phyloP scores from a whole-genome alignment of 2,329 filamentous ascomycete species.

The Claviceps paspali region DNA sequence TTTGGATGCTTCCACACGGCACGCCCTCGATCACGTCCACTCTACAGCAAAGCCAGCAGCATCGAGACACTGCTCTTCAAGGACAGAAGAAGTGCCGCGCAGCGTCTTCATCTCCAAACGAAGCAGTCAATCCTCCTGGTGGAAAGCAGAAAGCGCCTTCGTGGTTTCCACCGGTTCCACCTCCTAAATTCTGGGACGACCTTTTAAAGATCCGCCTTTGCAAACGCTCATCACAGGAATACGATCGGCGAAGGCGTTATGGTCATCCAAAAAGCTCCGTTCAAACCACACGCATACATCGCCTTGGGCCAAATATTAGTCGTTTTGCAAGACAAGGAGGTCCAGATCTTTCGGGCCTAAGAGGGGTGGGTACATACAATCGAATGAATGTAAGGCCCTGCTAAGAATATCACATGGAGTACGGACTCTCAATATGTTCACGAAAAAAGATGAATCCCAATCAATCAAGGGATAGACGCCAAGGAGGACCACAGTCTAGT shows the following conservation, averaged over 20 bases:
- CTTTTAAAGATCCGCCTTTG: background rate
- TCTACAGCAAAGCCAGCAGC: too few relatives aligned
- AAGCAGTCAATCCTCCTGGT: too few relatives aligned
- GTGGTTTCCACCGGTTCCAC: too few relatives aligned
- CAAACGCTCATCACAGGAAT: background rate
- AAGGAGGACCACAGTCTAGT: background rate
- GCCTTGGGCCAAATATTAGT: background rate
- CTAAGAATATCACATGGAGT: background rate
- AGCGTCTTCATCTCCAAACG: too few relatives aligned
- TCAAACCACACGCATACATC: background rate
- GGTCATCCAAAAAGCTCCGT: background rate
- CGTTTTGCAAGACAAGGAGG: constrained; percentile 2
- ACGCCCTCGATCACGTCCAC: too few relatives aligned
- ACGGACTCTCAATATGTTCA: too few relatives aligned
- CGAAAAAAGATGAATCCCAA: too few relatives aligned
- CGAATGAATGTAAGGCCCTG: background rate
- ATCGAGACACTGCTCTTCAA: too few relatives aligned
- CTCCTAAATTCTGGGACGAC: background rate
- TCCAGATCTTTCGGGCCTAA: constrained; percentile 11
- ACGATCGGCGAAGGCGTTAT: background rate
- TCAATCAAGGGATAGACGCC: too few relatives aligned
- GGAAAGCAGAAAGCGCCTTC: too few relatives aligned
- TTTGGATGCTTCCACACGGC: too few relatives aligned
- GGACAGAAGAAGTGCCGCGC: too few relatives aligned
- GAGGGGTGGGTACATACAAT: constrained; percentile 10